These are phyloP conservation scores for Stephanodiscus triporus DNA, from an alignment of 108 stramenopile species.

Conservation along the genomic window DNA sequence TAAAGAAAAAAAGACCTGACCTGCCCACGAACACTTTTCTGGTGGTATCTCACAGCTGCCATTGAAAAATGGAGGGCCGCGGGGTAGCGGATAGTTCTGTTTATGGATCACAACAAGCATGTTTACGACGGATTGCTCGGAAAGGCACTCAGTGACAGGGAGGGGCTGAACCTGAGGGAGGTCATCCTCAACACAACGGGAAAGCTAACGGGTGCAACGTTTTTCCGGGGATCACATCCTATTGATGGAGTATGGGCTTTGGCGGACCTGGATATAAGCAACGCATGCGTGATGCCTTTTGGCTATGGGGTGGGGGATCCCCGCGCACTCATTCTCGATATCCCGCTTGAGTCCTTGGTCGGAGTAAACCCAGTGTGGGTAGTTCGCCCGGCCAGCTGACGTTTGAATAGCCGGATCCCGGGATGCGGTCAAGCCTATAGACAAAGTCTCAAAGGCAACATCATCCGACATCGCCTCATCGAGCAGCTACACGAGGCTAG, in stretches of 20 bases:
- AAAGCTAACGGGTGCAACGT: not conserved
- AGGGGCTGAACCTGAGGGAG: not conserved
- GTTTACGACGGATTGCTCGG: not conserved
- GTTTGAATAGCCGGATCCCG: too few species aligned
- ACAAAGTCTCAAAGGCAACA: not conserved
- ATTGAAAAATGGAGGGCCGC: not conserved
- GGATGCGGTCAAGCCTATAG: not conserved
- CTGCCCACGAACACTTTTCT: not conserved
- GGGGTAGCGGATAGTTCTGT: slow-evolving; percentile 2
- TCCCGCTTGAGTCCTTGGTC: too few species aligned
- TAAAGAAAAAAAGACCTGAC: not conserved
- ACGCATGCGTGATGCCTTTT: too few species aligned
- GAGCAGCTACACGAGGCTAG: not conserved
- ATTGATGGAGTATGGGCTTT: slow-evolving; percentile 4
- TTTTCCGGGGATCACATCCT: not conserved
- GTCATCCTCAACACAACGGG: not conserved
- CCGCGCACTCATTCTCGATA: too few species aligned
- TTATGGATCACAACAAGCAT: slow-evolving; percentile 12
- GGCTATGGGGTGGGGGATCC: too few species aligned
- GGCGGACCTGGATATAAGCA: too few species aligned
- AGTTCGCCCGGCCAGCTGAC: too few species aligned
- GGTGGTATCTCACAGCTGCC: not conserved
- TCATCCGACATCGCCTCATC: not conserved
- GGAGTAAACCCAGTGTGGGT: too few species aligned
- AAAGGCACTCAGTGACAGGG: not conserved